A percentile compares a stretch with the other conserved stretches of the same genome.
These are phyloP conservation scores for Casuarina glauca DNA, from an alignment of 306 rosid genomes.

Conservation along the genomic window DNA sequence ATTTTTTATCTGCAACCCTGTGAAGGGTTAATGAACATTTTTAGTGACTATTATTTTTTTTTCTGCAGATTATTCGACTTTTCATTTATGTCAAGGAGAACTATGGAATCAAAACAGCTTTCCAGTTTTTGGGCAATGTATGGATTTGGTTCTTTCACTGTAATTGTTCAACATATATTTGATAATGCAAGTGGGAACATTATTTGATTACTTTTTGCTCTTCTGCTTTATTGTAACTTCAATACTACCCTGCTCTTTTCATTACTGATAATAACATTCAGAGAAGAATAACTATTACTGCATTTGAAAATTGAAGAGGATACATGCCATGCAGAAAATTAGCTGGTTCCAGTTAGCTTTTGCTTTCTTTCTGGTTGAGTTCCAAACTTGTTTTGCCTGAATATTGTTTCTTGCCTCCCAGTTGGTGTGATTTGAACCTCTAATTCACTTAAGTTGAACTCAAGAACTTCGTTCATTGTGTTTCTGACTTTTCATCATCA, in stretches of 20 bases:
- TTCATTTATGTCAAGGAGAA: constrained; percentile 78
- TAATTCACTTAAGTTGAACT: not conserved
- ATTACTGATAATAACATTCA: not conserved
- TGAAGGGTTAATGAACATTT: constrained; percentile 9
- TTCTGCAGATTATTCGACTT: constrained; percentile 77
- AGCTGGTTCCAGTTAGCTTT: no score
- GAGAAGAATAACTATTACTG: not conserved
- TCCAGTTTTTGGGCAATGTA: constrained; percentile 92
- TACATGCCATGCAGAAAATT: not conserved
- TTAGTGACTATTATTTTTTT: constrained; percentile 17
- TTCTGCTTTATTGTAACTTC: constrained; percentile 7
- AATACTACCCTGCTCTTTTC: not conserved
- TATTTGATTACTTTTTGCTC: not conserved
- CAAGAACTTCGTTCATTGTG: not conserved
- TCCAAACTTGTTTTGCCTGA: not conserved
- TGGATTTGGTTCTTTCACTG: constrained; percentile 20
- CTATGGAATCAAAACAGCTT: constrained; percentile 68
- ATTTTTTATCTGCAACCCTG: not conserved
- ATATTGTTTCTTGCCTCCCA: not conserved
- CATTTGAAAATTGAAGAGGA: not conserved
- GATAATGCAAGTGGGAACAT: not conserved
- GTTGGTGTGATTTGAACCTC: not conserved
- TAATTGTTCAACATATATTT: not conserved
- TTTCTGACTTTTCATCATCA: no score
- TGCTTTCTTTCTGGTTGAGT: no score